Conservation (phyloP, 345 rosid species). For the Heritiera littoralis region DNA sequence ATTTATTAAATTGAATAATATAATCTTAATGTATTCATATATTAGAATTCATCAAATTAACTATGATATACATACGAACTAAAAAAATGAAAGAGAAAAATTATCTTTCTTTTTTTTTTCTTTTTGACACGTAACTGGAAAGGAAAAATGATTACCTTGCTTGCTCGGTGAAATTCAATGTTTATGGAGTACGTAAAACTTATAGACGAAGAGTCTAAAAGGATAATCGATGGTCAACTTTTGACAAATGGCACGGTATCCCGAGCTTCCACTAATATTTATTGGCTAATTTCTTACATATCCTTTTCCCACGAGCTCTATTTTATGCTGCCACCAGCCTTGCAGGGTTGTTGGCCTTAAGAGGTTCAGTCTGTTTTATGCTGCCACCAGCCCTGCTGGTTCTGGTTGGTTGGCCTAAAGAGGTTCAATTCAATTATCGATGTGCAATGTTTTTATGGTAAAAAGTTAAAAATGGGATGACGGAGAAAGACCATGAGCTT, state of each 20-base stretch:
- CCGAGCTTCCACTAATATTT: conserved; percentile 26
- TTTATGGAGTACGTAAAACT: too few species aligned
- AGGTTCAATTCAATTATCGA: neutral
- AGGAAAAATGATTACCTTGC: conserved; percentile 9
- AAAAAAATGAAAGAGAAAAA: neutral
- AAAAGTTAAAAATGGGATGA: neutral
- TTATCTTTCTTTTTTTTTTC: neutral
- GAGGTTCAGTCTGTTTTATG: too few species aligned
- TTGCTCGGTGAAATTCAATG: conserved; percentile 11
- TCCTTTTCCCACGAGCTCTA: neutral
- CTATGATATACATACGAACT: neutral
- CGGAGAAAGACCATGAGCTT: neutral
- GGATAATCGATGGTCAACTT: conserved; percentile 35
- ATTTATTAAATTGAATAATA: too few species aligned
- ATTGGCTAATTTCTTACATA: conserved; percentile 6
- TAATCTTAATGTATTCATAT: too few species aligned
- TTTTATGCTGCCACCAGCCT: neutral
- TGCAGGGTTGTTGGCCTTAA: too few species aligned
- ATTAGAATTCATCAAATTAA: too few species aligned
- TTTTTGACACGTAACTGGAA: neutral
- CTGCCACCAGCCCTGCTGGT: conserved; percentile 1
- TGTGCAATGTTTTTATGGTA: conserved; percentile 3
- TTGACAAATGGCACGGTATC: conserved; percentile 35
- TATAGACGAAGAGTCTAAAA: conserved; percentile 12
- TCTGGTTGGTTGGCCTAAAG: conserved; percentile 4